Percentiles rank a stretch among this genome's conserved stretches.
Evolutionary conservation across 768 basidiomycete species (phyloP).

Genomic region (Pulveroboletus ravenelii): DNA sequence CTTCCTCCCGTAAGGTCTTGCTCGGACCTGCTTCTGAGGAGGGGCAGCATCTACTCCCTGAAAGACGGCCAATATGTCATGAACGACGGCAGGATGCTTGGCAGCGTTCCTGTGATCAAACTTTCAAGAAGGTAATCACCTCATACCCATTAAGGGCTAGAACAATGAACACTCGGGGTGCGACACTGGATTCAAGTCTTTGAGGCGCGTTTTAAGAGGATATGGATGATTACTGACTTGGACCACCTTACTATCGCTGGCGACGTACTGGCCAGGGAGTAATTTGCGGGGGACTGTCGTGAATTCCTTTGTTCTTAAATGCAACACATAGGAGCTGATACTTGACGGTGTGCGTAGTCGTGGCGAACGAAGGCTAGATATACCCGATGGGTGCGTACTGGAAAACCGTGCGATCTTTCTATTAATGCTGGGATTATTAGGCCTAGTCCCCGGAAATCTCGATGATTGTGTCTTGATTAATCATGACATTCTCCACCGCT

Average conservation of each 20-base stretch:
- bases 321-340: background rate
- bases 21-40: slow-evolving; percentile 85
- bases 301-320: background rate
- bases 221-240: slow-evolving; percentile 84
- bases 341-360: slow-evolving; percentile 36
- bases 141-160: background rate
- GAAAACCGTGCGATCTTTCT: slow-evolving; percentile 50
- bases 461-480: slow-evolving; percentile 52
- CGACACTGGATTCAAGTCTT: slow-evolving; percentile 69
- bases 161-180: background rate
- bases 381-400: slow-evolving; percentile 76
- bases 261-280: slow-evolving; percentile 83
- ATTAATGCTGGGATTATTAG: background rate
- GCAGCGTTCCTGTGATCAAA: slow-evolving; percentile 92
- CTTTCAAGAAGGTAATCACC: slow-evolving; percentile 82
- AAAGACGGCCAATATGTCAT: slow-evolving; percentile 85
- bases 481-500: background rate
- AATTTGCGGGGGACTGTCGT: slow-evolving; percentile 80
- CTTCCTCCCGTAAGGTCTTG: slow-evolving; percentile 88
- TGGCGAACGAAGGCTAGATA: slow-evolving; percentile 85
- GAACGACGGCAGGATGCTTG: slow-evolving; percentile 78
- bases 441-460: slow-evolving; percentile 80
- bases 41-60: slow-evolving; percentile 88
- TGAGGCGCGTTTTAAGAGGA: slow-evolving; percentile 93
- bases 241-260: slow-evolving; percentile 94